Evolutionary conservation across 2,329 filamentous ascomycete species (phyloP), one percentile per base, ranked within the genome.

Genomic region (Aaosphaeria arxii): DNA sequence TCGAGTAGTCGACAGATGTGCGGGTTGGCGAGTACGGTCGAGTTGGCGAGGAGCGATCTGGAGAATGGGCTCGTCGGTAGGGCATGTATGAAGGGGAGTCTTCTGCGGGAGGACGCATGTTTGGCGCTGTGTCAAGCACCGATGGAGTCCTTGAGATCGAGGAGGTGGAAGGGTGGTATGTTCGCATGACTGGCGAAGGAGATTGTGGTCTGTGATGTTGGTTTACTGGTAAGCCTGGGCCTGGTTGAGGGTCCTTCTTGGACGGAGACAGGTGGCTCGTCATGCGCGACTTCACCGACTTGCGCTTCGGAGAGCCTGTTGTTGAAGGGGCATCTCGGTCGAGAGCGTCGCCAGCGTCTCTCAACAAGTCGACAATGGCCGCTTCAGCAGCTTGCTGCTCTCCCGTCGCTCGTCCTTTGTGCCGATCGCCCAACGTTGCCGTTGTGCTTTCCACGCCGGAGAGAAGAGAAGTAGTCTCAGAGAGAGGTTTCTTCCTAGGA

Each of bases 51-150:
- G 74, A 69, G 36, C 74, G 72, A 33, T 77, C 76, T 55, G 81
- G 87, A 11, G 79, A 77, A 7, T 78, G 65, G 5, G 67, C 50
- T 17, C 66, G 50, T 7, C 63, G 63, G 59, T 87, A 89, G 5
- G 83, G 79, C 1, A 80, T 77, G 55, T 88, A 86, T 33, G 83
- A 79, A 4, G 84, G 82, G 5, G 78, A 78, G 64, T 87, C 84
- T 51, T 77, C 73, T 2, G 80, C 79, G 4, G 81, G 79, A 44
- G 86, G 85, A 1, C 73, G 74, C 47, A 79, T 75, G 40, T 70
- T 70, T 4, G 76, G 76, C 2, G 73, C 74, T 48, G 66, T 66
- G 56, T 81, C 77, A 36, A 81, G 63, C 30, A 82, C 71, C 1
- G 78, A 81, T 5, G 75, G 67, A 28, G 74, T 65, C 61, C 78